A percentile compares a stretch with the other conserved stretches of the same genome.
Conservation (phyloP, 176 grass and related monocot species). For the Oryza rufipogon region DNA sequence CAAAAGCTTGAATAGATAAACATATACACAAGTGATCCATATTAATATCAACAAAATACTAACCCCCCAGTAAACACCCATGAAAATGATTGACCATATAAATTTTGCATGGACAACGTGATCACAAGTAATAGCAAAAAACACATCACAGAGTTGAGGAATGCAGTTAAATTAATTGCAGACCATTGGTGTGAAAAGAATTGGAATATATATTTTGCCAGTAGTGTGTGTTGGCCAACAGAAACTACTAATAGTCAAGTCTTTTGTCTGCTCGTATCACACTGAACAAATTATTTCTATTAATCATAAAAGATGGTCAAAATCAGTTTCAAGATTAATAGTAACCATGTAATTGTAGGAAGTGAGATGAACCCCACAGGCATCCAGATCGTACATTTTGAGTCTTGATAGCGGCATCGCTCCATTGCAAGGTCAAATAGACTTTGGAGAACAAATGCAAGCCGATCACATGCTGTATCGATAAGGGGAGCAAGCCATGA, state of each 20-base stretch:
- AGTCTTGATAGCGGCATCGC: slow-evolving; percentile 64
- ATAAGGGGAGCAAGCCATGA: slow-evolving; percentile 93
- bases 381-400: slow-evolving; percentile 52
- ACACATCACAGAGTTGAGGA: not conserved
- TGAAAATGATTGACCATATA: slow-evolving; percentile 7
- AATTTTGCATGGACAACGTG: slow-evolving; percentile 6
- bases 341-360: not conserved
- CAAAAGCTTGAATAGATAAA: slow-evolving; percentile 19
- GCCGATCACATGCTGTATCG: slow-evolving; percentile 88
- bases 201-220: not conserved
- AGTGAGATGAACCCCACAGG: slow-evolving; percentile 23
- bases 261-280: slow-evolving; percentile 3
- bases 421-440: slow-evolving; percentile 93
- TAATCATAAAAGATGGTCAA: not conserved
- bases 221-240: slow-evolving; percentile 7
- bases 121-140: slow-evolving; percentile 5
- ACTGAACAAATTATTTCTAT: not conserved
- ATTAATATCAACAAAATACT: not conserved
- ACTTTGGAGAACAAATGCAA: slow-evolving; percentile 93
- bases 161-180: slow-evolving; percentile 19
- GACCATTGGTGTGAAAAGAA: not conserved
- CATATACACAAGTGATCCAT: slow-evolving; percentile 20
- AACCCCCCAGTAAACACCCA: not conserved
- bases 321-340: slow-evolving; percentile 18
- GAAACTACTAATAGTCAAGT: not conserved